Evolutionary conservation across 75 land plant species (phyloP), one percentile per base, ranked within the genome.

Genomic region (Cupressus sempervirens): DNA sequence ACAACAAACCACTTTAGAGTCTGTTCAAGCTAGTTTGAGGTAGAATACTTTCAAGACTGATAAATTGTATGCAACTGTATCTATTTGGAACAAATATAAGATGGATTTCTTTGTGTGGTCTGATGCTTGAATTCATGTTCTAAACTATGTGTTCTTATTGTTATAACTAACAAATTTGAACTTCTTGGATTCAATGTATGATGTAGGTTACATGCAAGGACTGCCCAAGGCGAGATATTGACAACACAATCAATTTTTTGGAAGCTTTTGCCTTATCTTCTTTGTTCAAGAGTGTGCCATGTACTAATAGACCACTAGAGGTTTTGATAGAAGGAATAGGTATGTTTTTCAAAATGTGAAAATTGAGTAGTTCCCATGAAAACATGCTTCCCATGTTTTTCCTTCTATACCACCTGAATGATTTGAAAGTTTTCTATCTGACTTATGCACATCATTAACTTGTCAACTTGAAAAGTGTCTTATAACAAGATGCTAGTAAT

Each of bases 281-380:
- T 13, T 88, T 82, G 2, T 92, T 96, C 74, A 89, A 90, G 14
- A 70, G 75, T 84, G 90, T 91, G 52, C 52, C 93, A 36, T 93
- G 95, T 14, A 98, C 98, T 14, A 84, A 67, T 32, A 91, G 90
- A 84, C 98, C 98, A 12, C 82, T 96, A 26, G 84, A 95, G 76
- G 90, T 98, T 86, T 93, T 98, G 54, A 96, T 98, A 86, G 98
- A 95, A 84, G 99, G 99, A 52, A 95, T 97, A 93, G 99, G 99
- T 98, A 84, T 74, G 30, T 26, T 79, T 79, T 4, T 79, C 46
- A 79, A 77, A 79, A 83, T 83, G 76, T 30, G 26, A 65, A 83
- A 72, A 14, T n/a, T 82, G 34, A 83, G 26, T 41, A 65, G 81
- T 45, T 79, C 45, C 50, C 48, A 41, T 79, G 81, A 79, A 79